Evolutionary conservation across 495 filamentous ascomycete genomes (phyloP).

Genomic region (Astrocystis sublimbata): DNA sequence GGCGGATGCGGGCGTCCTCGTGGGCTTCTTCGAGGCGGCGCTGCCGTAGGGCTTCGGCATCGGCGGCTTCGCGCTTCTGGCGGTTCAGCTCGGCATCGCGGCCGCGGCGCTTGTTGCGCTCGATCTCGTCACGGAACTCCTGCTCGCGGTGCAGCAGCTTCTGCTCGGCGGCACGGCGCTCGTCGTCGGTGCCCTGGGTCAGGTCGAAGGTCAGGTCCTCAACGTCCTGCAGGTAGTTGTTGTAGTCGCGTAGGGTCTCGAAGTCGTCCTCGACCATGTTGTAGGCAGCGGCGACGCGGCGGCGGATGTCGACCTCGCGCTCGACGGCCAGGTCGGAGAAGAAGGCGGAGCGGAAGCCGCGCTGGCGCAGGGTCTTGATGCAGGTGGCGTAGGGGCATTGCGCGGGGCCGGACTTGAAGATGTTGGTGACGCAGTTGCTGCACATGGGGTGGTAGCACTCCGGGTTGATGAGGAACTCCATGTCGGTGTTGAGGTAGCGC

Average conservation of each 20-base stretch:
- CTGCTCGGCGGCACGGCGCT: slow-evolving; percentile 62
- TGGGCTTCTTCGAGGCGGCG: slow-evolving; percentile 60
- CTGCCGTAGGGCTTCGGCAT: slow-evolving; percentile 57
- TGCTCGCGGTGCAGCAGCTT: slow-evolving; percentile 66
- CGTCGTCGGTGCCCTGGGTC: slow-evolving; percentile 67
- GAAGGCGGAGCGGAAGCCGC: slow-evolving; percentile 80
- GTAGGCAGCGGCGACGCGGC: slow-evolving; percentile 76
- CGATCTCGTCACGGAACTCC: slow-evolving; percentile 68
- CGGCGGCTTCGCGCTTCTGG: slow-evolving; percentile 39
- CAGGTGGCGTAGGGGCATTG: slow-evolving; percentile 90
- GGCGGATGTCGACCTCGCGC: slow-evolving; percentile 89
- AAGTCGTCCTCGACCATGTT: slow-evolving; percentile 92
- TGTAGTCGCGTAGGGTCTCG: slow-evolving; percentile 73
- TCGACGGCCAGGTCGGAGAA: slow-evolving; percentile 90
- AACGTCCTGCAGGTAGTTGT: slow-evolving; percentile 92
- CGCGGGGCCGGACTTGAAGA: slow-evolving; percentile 87
- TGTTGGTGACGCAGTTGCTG: slow-evolving; percentile 86
- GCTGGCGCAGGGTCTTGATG: slow-evolving; percentile 77
- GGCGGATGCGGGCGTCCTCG: slow-evolving; percentile 52
- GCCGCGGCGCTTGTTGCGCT: slow-evolving; percentile 67
- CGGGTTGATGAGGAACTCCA: slow-evolving; percentile 93
- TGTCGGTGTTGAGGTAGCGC: slow-evolving; percentile 89
- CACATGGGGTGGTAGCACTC: slow-evolving; percentile 99
- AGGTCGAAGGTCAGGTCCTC: slow-evolving; percentile 90
- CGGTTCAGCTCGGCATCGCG: slow-evolving; percentile 56